Evolutionary conservation across 139 green algal genomes (phyloP).

Genomic region (Dunaliella primolecta): DNA sequence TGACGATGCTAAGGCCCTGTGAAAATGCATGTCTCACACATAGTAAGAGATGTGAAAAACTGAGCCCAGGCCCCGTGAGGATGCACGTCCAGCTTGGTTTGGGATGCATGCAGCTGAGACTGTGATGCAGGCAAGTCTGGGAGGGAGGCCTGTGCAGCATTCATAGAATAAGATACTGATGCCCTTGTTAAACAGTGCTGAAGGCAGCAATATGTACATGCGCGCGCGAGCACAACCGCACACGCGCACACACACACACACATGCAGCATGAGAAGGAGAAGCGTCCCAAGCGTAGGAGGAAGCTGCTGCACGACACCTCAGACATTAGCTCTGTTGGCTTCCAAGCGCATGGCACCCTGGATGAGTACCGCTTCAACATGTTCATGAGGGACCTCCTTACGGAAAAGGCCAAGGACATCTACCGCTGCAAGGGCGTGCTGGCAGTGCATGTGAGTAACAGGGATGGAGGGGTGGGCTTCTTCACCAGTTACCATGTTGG

Average conservation of each 20-base stretch:
- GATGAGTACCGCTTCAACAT: constrained; percentile 84
- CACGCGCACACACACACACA: constrained; percentile 2
- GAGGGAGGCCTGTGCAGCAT: too few relatives aligned
- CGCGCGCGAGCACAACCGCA: neutral
- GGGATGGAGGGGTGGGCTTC: too few relatives aligned
- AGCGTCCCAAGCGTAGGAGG: constrained; percentile 53
- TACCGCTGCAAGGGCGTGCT: constrained; percentile 83
- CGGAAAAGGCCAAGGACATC: constrained; percentile 80
- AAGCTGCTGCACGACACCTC: constrained; percentile 72
- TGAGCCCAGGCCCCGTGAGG: too few relatives aligned
- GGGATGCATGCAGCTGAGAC: too few relatives aligned
- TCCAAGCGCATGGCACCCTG: constrained; percentile 62
- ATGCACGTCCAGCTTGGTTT: too few relatives aligned
- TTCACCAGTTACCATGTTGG: too few relatives aligned
- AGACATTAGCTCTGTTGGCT: constrained; percentile 68
- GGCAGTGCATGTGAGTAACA: constrained; percentile 58
- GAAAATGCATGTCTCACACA: too few relatives aligned
- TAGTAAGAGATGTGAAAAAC: too few relatives aligned
- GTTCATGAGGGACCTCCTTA: constrained; percentile 80
- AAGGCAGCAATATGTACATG: neutral
- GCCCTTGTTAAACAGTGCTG: neutral
- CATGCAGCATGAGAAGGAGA: constrained; percentile 29
- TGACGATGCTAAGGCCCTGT: too few relatives aligned
- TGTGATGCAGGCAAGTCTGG: too few relatives aligned
- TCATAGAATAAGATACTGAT: too few relatives aligned